Percentiles rank a stretch among this genome's conserved stretches.
Conservation (phyloP, 306 rosid genomes). For the Acacia melanoxylon region DNA sequence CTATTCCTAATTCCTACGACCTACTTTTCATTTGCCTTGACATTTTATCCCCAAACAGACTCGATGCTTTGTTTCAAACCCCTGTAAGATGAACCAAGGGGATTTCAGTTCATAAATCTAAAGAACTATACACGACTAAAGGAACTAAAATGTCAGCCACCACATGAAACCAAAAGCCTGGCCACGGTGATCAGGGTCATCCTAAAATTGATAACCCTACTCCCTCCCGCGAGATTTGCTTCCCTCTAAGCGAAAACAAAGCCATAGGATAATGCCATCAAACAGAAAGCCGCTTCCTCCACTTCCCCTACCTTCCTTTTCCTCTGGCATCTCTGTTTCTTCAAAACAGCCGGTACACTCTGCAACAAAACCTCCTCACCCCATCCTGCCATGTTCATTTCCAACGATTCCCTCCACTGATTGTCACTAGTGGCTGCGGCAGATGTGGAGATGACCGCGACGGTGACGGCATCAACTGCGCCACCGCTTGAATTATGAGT, state of each 20-base stretch:
- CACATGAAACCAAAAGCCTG: neutral
- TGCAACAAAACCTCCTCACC: constrained; percentile 42
- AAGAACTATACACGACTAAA: neutral
- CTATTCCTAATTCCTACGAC: neutral
- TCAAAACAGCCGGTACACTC: constrained; percentile 22
- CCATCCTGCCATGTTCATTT: constrained; percentile 38
- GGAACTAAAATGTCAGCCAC: neutral
- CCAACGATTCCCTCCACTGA: constrained; percentile 27
- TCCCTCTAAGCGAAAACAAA: constrained; percentile 42
- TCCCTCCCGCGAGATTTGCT: neutral
- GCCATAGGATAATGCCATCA: constrained; percentile 71
- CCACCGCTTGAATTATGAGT: neutral
- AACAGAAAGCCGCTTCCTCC: constrained; percentile 75
- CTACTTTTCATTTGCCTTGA: neutral
- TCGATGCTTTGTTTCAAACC: constrained; percentile 10
- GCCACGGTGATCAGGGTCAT: neutral
- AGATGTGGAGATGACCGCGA: neutral
- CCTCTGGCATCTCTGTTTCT: constrained; percentile 48
- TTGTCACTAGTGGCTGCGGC: neutral
- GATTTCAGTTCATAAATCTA: neutral
- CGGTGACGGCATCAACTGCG: neutral
- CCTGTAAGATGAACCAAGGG: constrained; percentile 31
- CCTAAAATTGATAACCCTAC: neutral
- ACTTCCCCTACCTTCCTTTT: constrained; percentile 61
- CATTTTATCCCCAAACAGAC: neutral